phyloP scores from a whole-genome alignment of 805 yeast species.

The Lipomyces starkeyi region DNA sequence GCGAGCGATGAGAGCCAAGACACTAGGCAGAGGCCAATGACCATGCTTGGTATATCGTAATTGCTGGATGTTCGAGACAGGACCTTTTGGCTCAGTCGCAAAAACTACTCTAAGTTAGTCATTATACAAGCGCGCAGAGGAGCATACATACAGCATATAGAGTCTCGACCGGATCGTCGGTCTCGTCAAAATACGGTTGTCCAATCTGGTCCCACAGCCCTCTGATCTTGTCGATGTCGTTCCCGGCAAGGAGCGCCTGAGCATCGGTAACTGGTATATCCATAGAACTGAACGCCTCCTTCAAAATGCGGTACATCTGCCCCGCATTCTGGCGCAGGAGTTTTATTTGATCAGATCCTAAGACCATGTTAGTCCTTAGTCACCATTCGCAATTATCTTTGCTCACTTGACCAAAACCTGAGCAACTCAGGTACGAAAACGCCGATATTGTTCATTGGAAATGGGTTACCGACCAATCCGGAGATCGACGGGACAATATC shows the following conservation, averaged over 20 bases:
- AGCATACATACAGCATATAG: slow-evolving; percentile 7
- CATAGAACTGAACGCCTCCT: slow-evolving; percentile 33
- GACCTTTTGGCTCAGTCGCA: slow-evolving; percentile 40
- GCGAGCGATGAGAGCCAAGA: slow-evolving; percentile 38
- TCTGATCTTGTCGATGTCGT: slow-evolving; percentile 21
- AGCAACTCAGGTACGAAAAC: slow-evolving; percentile 65
- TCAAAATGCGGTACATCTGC: slow-evolving; percentile 42
- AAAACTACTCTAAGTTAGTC: slow-evolving; percentile 11
- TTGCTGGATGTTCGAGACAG: slow-evolving; percentile 61
- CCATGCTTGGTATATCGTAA: slow-evolving; percentile 64
- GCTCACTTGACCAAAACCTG: slow-evolving; percentile 41
- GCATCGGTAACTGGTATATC: slow-evolving; percentile 47
- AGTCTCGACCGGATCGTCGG: slow-evolving; percentile 2
- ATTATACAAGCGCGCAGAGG: background rate
- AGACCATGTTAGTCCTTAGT: background rate
- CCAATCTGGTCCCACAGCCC: slow-evolving; percentile 27
- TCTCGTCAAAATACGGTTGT: slow-evolving; percentile 3
- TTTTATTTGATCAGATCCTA: slow-evolving; percentile 59
- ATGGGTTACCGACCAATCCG: slow-evolving; percentile 63
- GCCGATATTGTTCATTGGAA: slow-evolving; percentile 79
- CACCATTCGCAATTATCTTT: background rate
- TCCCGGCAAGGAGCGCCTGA: slow-evolving; percentile 8
- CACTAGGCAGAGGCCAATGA: slow-evolving; percentile 50
- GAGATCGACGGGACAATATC: slow-evolving; percentile 77
- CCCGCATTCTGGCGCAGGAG: slow-evolving; percentile 52